Evolutionary conservation across 306 rosid genomes (phyloP).

Genomic region (Ormosia emarginata): DNA sequence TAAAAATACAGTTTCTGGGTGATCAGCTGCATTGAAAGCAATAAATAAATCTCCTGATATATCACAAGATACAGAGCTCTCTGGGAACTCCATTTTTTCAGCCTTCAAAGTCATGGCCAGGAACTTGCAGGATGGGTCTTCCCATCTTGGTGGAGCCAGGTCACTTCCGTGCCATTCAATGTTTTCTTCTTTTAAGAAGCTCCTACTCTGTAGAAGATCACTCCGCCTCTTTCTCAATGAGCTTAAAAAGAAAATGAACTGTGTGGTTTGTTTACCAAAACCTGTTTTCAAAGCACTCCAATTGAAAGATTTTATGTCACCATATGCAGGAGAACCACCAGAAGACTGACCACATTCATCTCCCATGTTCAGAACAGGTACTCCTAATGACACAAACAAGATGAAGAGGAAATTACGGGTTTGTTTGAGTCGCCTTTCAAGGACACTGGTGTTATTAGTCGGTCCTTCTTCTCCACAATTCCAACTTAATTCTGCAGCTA

Average conservation of each 20-base stretch:
- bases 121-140: conserved; percentile 71
- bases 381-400: conserved; percentile 77
- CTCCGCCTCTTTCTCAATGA: conserved; percentile 56
- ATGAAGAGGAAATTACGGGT: conserved; percentile 72
- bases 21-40: conserved; percentile 68
- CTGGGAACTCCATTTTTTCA: conserved; percentile 31
- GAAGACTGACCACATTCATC: conserved; percentile 85
- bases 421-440: conserved; percentile 77
- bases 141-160: conserved; percentile 68
- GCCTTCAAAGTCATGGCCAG: conserved; percentile 68
- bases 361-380: conserved; percentile 94
- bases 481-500: conserved; percentile 73
- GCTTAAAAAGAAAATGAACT: conserved; percentile 67
- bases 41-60: conserved; percentile 54
- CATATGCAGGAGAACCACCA: conserved; percentile 59
- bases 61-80: conserved; percentile 27
- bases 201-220: conserved; percentile 61
- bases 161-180: conserved; percentile 68
- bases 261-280: conserved; percentile 61
- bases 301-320: conserved; percentile 49
- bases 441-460: conserved; percentile 49
- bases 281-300: conserved; percentile 66
- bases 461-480: conserved; percentile 98
- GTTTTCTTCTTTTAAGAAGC: conserved; percentile 70
- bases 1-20: conserved; percentile 50